Evolutionary conservation across 2,329 filamentous ascomycete species (phyloP).

Genomic region (Penicillium sp.): DNA sequence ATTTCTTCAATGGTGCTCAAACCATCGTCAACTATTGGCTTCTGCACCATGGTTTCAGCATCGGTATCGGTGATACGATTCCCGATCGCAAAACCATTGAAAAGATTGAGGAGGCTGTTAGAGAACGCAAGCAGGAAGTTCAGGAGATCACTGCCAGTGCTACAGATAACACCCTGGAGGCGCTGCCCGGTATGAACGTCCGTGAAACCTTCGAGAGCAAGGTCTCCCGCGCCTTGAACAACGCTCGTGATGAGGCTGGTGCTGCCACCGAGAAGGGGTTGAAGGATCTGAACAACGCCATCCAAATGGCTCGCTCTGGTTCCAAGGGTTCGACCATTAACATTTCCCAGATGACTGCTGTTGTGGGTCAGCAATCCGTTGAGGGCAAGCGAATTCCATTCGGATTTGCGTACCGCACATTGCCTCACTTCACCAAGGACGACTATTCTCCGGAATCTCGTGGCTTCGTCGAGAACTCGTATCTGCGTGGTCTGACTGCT

Average conservation of each 20-base stretch:
- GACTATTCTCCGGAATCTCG: slow-evolving; percentile 97
- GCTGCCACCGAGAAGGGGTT: slow-evolving; percentile 88
- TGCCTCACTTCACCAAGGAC: slow-evolving; percentile 98
- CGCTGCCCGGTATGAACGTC: slow-evolving; percentile 97
- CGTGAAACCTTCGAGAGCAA: slow-evolving; percentile 98
- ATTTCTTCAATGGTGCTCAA: slow-evolving; percentile 95
- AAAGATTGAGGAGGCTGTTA: slow-evolving; percentile 82
- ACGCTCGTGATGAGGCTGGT: slow-evolving; percentile 95
- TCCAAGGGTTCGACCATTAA: slow-evolving; percentile 99
- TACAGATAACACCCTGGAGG: slow-evolving; percentile 84
- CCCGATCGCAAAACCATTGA: slow-evolving; percentile 84
- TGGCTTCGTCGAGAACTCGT: slow-evolving; percentile 98
- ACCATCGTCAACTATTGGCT: slow-evolving; percentile 97
- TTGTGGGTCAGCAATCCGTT: slow-evolving; percentile 97
- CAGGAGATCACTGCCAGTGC: slow-evolving; percentile 75
- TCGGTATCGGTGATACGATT: slow-evolving; percentile 97
- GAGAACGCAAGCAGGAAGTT: slow-evolving; percentile 81
- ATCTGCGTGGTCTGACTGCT: slow-evolving; percentile 91
- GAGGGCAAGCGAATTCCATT: slow-evolving; percentile 99
- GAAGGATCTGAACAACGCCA: slow-evolving; percentile 95
- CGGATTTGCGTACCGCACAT: slow-evolving; percentile 95
- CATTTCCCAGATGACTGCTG: slow-evolving; percentile 98
- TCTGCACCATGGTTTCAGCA: slow-evolving; percentile 93
- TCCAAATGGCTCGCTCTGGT: slow-evolving; percentile 93
- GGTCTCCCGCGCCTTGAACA: slow-evolving; percentile 91